Evolutionary conservation across 225 moss, liverwort and hornwort genomes (phyloP), one percentile per base, ranked within the genome.

Genomic region (Lunularia cruciata): DNA sequence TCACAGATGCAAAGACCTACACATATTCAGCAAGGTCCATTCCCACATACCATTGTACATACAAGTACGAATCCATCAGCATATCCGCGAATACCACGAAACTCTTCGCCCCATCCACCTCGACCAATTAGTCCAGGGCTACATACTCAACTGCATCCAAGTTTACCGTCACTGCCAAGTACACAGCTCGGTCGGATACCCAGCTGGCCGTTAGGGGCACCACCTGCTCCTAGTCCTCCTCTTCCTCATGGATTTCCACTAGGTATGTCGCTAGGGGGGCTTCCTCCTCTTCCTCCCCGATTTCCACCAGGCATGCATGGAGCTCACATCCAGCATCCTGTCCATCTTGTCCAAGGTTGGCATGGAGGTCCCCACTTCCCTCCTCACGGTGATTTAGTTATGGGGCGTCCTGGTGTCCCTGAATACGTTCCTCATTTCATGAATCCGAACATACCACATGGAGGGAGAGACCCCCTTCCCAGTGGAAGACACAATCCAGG

Each of bases 171-270:
- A 9, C 38, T 22, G 3, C 61, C 18, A 39, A 19, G 11, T 33
- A 23, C 39, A 39, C 60, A 26, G 40, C 38, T 4, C 25, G 23
- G 37, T 40, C 19, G 22, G 26, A n/a, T 2, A 37, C 8, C 61
- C 11, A n/a, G 40, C 3, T 61, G 61, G 61, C 8, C 20, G 7
- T 3, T 4, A 37, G 46, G 63, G 18, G 7, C 4, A 3, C 45
- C 22, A n/a, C n/a, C n/a, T n/a, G n/a, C n/a, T 71, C 71, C 19
- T 53, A 71, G 3, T 28, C 46, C 63, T 26, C 42, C 30, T 43
- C 63, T 26, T 7, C 43, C 30, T 20, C 59, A 33, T 19, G 71
- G 15, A 60, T 71, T n/a, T n/a, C n/a, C n/a, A n/a, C n/a, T n/a
- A 40, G 40, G 40, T 40, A 40, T 40, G 40, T 13, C 6, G 13